Base-by-base conservation (phyloP, 495 filamentous ascomycete genomes). In the Bacidia rubella region DNA sequence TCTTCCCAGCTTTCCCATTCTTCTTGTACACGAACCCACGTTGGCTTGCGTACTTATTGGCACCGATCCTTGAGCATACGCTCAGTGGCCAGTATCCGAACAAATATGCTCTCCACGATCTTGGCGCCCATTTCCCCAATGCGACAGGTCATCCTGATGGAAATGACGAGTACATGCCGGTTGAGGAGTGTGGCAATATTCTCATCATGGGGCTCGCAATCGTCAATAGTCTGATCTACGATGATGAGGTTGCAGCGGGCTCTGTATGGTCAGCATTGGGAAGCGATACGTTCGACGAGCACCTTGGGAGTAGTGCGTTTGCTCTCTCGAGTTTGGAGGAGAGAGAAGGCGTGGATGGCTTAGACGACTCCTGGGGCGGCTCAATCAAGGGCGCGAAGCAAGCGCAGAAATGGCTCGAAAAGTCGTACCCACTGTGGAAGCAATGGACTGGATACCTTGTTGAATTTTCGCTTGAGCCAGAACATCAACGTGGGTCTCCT, bases 171-270 rank as follows among this genome's bases (percentile, higher is more conserved):
- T 90, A 95, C 54, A 97, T 97, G 90, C 90, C 90, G 0, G 86
- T 97, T 1, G 90, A 97, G 60, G 90, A 97, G 62, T 95, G 90
- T 59, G 90, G 90, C 2, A 86, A 97, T 58, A 97, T 97, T 73
- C 68, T 97, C 29, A 94, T 95, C 63, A 93, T 97, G 90, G 89
- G 83, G 0, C 71, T 97, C 46, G 84, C 87, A 0, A 68, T 95
- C 42, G 83, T 85, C 11, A 93, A 95, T 60, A 84, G 86, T 1
- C 68, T 95, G 24, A 76, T 67, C 25, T 88, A 92, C 56, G 71
- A 81, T 46, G 73, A 74, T 2, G 69, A 79, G 49, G 74, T 77
- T 11, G 72, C 73, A 17, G 72, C 73, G 17, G 64, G 68, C 1
- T 78, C 75, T 11, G 61, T 72, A 7, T 77, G 75, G 75, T 70